Conservation (phyloP, 148 eudicot genomes). For the Mesembryanthemum crystallinum region DNA sequence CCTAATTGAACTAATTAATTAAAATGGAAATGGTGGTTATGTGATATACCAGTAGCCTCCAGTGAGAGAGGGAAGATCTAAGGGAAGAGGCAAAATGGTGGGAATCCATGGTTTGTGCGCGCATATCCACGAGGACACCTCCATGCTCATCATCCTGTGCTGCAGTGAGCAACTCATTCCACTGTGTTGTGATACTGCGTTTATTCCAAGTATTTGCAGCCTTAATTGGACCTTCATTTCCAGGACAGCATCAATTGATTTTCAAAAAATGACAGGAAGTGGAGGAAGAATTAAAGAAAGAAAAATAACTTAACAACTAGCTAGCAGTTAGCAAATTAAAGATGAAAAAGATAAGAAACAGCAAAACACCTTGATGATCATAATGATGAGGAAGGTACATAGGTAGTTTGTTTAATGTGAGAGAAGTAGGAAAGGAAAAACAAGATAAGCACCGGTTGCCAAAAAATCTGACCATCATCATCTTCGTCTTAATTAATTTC, state of each 20-base stretch:
- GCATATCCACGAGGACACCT: conserved; percentile 54
- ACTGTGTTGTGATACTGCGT: no score
- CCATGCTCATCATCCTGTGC: conserved; percentile 40
- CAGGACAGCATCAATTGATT: no score
- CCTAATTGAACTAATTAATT: no score
- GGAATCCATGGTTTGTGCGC: conserved; percentile 35
- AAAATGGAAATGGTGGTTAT: background rate
- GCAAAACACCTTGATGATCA: background rate
- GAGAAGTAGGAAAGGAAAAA: background rate
- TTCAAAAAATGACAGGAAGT: background rate
- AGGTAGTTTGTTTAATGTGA: background rate
- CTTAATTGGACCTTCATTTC: background rate
- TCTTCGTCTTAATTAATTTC: no score
- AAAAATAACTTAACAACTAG: no score
- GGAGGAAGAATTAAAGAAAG: background rate
- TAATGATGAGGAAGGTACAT: background rate
- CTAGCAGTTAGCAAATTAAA: no score
- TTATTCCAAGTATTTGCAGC: background rate
- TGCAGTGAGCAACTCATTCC: conserved; percentile 12
- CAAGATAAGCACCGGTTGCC: background rate
- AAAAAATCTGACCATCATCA: background rate
- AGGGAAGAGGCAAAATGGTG: conserved; percentile 38
- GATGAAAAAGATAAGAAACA: no score
- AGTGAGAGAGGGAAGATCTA: conserved; percentile 48
- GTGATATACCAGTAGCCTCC: conserved; percentile 48